These are phyloP conservation scores for Amanita polypyramis DNA, from an alignment of 768 basidiomycete genomes.

Conservation along the genomic window DNA sequence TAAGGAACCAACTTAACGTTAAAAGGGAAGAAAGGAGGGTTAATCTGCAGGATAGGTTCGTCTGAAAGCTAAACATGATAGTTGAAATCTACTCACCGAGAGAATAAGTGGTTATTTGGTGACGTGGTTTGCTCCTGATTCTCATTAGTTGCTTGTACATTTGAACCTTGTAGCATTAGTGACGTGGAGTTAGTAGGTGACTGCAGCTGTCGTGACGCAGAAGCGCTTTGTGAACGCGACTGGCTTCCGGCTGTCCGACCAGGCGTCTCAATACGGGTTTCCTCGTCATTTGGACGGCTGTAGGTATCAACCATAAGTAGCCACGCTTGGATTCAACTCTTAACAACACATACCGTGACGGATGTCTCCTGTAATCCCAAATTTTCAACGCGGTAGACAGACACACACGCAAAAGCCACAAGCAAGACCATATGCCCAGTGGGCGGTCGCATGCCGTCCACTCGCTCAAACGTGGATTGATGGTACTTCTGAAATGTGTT, in stretches of 20 bases:
- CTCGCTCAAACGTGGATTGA: conserved; percentile 25
- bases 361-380: conserved; percentile 37
- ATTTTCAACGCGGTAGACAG: conserved; percentile 33
- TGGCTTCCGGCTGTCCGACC: not conserved
- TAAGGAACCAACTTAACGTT: conserved; percentile 76
- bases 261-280: not conserved
- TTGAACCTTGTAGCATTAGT: not conserved
- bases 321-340: not conserved
- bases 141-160: not conserved
- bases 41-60: conserved; percentile 27
- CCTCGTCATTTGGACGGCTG: conserved; percentile 2
- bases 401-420: conserved; percentile 41
- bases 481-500: conserved; percentile 31
- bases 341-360: conserved; percentile 15
- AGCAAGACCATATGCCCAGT: conserved; percentile 44
- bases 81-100: conserved; percentile 24
- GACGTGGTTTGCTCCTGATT: not conserved
- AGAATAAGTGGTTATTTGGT: conserved; percentile 18
- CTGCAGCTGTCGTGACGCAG: not conserved
- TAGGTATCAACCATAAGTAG: not conserved
- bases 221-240: not conserved
- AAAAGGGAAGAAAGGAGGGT: conserved; percentile 57
- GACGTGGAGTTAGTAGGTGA: not conserved
- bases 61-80: not conserved
- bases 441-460: conserved; percentile 44